Base-by-base conservation (phyloP, 2,329 filamentous ascomycete genomes). In the Sporothrix protearum region DNA sequence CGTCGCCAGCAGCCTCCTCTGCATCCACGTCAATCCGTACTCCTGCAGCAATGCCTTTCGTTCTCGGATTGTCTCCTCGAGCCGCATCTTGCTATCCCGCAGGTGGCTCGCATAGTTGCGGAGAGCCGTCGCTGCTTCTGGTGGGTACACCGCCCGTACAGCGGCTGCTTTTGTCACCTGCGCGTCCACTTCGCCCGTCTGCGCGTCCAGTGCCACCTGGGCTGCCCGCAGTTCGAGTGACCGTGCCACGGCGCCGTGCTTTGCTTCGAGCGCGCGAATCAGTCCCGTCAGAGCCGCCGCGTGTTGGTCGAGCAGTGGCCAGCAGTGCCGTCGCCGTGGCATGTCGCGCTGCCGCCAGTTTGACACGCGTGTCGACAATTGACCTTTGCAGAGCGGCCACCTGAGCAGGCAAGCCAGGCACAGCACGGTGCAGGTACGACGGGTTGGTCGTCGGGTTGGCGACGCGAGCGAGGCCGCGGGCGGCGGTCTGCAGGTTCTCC, bases 391-490 rank as follows among this genome's bases (percentile, higher is more conserved):
- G 81, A 2, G 79, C 72, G 3, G 78, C 74, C 22, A 84, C 78
- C 30, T 82, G 78, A 0, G 78, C 73, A 0, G 84, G 80, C 1
- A 91, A 80, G 22, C 81, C 79, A 0, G 86, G 81, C 67, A 90
- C 84, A 30, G 82, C 78, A 25, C 88, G 86, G 79, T 89, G 88
- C n/a, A 89, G 80, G 76, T 83, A 87, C 25, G 86, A 86, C 0
- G 85, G 81, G 77, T 87, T 87, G 0, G 84, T 86, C 19, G 80
- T 79, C 0, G 85, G 85, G 73, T 83, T 81, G 2, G 82, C 77
- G 45, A 86, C 80, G 51, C 86, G 83, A 0, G 85, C 82, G 30
- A 88, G 80, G 19, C 80, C 76, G 16, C 83, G 79, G 33, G 87
- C 86, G 16, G 83, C 82, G 1, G 80, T 76, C 70, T 85, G 84